A percentile compares a stretch with the other conserved stretches of the same genome.
These are phyloP conservation scores for Cyphellophora attinorum DNA, from an alignment of 2,329 filamentous ascomycete species.

Conservation along the genomic window DNA sequence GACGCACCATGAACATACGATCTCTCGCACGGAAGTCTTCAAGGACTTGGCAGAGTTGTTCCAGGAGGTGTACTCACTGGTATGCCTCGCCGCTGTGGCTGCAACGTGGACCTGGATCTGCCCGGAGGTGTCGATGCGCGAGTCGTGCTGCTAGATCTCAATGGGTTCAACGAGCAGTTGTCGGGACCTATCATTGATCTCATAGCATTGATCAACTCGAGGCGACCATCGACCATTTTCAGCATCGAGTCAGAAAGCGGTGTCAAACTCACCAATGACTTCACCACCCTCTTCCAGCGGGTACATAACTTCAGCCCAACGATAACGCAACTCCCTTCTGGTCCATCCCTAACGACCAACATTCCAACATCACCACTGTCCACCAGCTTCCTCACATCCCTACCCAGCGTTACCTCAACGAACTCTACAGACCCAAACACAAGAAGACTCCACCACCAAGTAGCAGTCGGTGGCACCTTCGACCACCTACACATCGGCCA, in stretches of 20 bases:
- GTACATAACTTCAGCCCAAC: conserved; percentile 7
- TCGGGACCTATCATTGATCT: conserved; percentile 42
- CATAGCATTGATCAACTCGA: conserved; percentile 31
- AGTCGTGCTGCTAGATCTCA: conserved; percentile 53
- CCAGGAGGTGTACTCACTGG: conserved; percentile 66
- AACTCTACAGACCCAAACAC: conserved; percentile 17
- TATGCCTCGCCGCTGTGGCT: conserved; percentile 61
- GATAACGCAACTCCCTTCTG: conserved; percentile 10
- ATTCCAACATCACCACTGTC: not conserved
- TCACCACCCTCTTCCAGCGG: conserved; percentile 14
- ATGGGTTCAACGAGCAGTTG: conserved; percentile 6
- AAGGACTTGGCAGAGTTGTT: conserved; percentile 53
- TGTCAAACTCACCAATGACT: conserved; percentile 31
- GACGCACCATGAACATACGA: conserved; percentile 7
- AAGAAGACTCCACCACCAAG: conserved; percentile 49
- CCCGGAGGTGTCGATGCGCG: conserved; percentile 66
- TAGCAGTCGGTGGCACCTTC: conserved; percentile 87
- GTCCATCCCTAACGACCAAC: conserved; percentile 9
- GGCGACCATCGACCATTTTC: conserved; percentile 18
- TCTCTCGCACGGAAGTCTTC: conserved; percentile 12
- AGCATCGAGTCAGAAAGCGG: conserved; percentile 28
- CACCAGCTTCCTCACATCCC: not conserved
- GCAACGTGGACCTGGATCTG: conserved; percentile 54
- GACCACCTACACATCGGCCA: conserved; percentile 93
- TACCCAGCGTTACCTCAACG: not conserved